Conservation (phyloP, 106 monocot genomes). For the Dendrobium nobile region DNA sequence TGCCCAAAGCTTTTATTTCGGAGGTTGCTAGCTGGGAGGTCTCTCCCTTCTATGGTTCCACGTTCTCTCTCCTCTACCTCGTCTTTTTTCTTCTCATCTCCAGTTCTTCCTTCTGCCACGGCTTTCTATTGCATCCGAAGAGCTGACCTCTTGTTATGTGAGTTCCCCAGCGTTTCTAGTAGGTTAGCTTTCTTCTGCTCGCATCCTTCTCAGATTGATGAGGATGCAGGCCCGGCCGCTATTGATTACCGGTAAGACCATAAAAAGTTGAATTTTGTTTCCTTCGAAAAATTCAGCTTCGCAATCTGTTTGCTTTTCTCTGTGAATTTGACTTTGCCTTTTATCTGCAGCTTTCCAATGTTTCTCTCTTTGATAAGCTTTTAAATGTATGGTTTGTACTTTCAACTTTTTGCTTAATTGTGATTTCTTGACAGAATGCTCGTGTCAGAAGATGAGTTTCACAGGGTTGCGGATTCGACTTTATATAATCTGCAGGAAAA, state of each 20-base stretch:
- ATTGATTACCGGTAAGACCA: background rate
- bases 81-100: background rate
- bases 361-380: background rate
- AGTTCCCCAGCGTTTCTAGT: background rate
- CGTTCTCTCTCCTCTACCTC: background rate
- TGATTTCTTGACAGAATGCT: slow-evolving; percentile 26
- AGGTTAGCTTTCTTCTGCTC: slow-evolving; percentile 1
- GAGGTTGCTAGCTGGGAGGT: background rate
- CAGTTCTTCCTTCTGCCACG: background rate
- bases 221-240: background rate
- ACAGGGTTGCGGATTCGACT: slow-evolving; percentile 62
- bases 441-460: slow-evolving; percentile 65
- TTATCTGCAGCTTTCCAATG: background rate
- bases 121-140: background rate
- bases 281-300: background rate
- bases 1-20: background rate
- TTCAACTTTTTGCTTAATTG: background rate
- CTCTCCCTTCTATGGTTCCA: background rate
- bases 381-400: background rate
- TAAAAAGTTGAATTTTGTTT: background rate
- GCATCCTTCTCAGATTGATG: slow-evolving; percentile 3
- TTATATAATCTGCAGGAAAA: slow-evolving; percentile 67
- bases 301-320: background rate
- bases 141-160: slow-evolving; percentile 1
- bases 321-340: background rate